A percentile compares a stretch with the other conserved stretches of the same genome.
phyloP scores from a whole-genome alignment of 768 basidiomycete genomes.

The Suillus tomentosus region DNA sequence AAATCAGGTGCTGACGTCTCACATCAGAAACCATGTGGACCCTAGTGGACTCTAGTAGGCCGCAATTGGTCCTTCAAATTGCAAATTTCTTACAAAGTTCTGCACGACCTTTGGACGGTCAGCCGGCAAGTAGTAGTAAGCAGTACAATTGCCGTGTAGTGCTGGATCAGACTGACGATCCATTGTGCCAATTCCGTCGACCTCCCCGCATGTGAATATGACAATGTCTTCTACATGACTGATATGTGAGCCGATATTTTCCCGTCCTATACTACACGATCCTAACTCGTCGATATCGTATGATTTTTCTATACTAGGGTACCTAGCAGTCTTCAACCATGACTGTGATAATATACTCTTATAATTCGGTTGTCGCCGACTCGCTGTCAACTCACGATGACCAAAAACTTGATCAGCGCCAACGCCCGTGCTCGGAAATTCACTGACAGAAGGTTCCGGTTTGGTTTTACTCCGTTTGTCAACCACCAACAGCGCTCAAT shows the following conservation, averaged over 20 bases:
- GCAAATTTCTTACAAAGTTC: not conserved
- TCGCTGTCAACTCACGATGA: not conserved
- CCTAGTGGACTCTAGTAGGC: not conserved
- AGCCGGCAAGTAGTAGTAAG: not conserved
- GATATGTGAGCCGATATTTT: not conserved
- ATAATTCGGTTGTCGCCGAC: not conserved
- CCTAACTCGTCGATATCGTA: not conserved
- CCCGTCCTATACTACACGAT: not conserved
- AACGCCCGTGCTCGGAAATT: not conserved
- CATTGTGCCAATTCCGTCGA: not conserved
- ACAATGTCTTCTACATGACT: not conserved
- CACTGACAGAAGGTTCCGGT: not conserved
- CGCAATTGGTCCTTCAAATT: not conserved
- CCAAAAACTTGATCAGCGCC: not conserved
- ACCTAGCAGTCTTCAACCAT: not conserved
- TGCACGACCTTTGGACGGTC: not conserved
- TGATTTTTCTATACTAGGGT: not conserved
- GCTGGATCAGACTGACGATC: no score
- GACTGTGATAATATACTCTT: not conserved
- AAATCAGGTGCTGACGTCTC: not conserved
- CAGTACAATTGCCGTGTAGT: not conserved
- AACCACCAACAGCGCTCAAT: not conserved
- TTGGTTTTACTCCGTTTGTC: not conserved
- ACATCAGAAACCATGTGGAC: not conserved
- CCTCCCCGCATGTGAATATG: not conserved